A percentile compares a stretch with the other conserved stretches of the same genome.
Evolutionary conservation across 352 stramenopile genomes (phyloP).

Genomic region (Globisporangium canariense): DNA sequence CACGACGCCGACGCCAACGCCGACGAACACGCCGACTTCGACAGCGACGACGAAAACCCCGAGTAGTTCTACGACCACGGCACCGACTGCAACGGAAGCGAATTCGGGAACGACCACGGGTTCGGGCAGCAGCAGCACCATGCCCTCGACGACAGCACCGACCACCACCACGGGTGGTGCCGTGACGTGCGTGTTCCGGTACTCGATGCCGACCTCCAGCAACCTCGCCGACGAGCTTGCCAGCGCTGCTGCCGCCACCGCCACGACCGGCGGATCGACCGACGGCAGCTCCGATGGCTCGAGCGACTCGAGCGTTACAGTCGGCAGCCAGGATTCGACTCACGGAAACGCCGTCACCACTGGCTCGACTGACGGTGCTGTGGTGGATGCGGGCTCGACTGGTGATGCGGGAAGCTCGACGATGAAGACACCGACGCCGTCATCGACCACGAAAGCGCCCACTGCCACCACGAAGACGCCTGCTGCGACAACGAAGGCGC

Average conservation of each 20-base stretch:
- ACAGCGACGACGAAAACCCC: not conserved
- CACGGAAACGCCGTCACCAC: constrained; percentile 6
- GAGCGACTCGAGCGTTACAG: constrained; percentile 13
- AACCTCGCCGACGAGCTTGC: constrained; percentile 37
- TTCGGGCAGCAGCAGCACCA: constrained; percentile 1
- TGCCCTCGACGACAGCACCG: not conserved
- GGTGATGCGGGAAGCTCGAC: constrained; percentile 13
- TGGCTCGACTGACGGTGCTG: not conserved
- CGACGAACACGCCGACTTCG: not conserved
- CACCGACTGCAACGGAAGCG: not conserved
- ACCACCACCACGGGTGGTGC: constrained; percentile 8
- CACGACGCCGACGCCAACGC: not conserved
- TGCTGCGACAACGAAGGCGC: constrained; percentile 23
- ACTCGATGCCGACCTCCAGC: constrained; percentile 47
- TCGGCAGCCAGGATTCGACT: constrained; percentile 17
- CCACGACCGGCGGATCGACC: constrained; percentile 17
- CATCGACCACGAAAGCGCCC: constrained; percentile 21
- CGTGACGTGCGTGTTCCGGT: constrained; percentile 52
- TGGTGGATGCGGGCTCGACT: constrained; percentile 10
- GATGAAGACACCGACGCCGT: constrained; percentile 24
- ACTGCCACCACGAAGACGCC: constrained; percentile 26
- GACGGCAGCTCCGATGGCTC: constrained; percentile 20
- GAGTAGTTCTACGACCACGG: constrained; percentile 1
- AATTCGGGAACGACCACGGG: constrained; percentile 4
- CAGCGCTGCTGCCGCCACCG: constrained; percentile 12